Percentiles rank a stretch among this genome's conserved stretches.
phyloP scores from a whole-genome alignment of 169 alveolate genomes.

The Toxoplasma gondii region DNA sequence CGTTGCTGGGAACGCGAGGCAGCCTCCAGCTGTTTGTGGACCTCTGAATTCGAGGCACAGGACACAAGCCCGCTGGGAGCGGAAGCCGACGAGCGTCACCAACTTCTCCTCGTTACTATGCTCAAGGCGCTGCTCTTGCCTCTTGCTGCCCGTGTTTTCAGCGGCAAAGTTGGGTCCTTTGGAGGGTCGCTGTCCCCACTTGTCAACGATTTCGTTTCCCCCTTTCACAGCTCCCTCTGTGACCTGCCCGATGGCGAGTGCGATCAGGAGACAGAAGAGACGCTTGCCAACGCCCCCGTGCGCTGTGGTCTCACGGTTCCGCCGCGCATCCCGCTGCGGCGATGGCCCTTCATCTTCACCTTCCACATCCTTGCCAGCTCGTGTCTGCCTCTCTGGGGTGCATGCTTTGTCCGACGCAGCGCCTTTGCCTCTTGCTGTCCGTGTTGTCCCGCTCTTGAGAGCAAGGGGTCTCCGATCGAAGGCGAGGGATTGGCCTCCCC shows the following conservation, averaged over 20 bases:
- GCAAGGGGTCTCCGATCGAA: background rate
- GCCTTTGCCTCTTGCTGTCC: constrained; percentile 1
- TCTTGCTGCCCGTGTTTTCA: constrained; percentile 17
- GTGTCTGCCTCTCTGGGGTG: background rate
- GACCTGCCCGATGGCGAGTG: background rate
- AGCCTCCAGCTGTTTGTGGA: background rate
- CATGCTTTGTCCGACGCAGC: background rate
- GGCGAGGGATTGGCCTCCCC: background rate
- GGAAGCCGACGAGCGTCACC: background rate
- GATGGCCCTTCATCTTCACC: constrained; percentile 26
- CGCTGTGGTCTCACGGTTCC: background rate
- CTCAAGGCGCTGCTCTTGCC: background rate
- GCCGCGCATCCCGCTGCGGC: background rate
- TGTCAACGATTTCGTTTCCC: background rate
- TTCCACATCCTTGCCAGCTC: background rate
- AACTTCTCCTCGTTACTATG: background rate
- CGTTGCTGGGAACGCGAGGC: background rate
- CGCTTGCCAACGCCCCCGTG: background rate
- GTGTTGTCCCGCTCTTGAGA: background rate
- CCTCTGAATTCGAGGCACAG: background rate
- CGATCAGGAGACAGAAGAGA: background rate
- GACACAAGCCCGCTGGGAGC: background rate
- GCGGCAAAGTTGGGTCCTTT: background rate
- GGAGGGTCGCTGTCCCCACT: background rate
- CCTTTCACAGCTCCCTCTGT: background rate